phyloP scores from a whole-genome alignment of 805 yeast genomes.

The Barnettozyma californica region DNA sequence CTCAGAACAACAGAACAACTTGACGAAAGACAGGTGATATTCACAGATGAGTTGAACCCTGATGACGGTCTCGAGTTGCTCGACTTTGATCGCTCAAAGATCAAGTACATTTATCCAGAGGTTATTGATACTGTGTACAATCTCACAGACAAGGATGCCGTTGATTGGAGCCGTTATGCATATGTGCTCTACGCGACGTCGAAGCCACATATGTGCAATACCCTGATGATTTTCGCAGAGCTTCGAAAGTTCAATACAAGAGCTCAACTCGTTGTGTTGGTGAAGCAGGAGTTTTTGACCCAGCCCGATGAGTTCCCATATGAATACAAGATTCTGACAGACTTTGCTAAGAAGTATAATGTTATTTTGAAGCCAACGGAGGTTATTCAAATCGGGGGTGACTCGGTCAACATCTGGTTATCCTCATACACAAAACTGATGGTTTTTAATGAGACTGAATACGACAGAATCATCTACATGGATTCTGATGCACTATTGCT shows the following conservation, averaged over 20 bases:
- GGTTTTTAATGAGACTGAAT: conserved; percentile 44
- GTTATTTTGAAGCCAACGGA: conserved; percentile 16
- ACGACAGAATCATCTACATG: conserved; percentile 48
- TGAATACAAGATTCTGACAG: conserved; percentile 10
- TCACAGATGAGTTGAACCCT: background rate
- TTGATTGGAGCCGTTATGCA: conserved; percentile 43
- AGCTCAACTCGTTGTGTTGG: conserved; percentile 44
- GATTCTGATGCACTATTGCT: conserved; percentile 51
- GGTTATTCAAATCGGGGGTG: conserved; percentile 15
- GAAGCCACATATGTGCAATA: conserved; percentile 44
- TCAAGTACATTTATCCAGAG: conserved; percentile 23
- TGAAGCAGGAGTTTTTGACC: conserved; percentile 26
- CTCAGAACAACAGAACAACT: background rate
- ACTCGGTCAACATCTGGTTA: conserved; percentile 33
- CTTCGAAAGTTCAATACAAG: conserved; percentile 34
- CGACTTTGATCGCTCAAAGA: conserved; percentile 20
- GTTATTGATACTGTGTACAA: conserved; percentile 19
- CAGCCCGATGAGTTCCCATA: conserved; percentile 13
- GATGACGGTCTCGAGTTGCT: conserved; percentile 7
- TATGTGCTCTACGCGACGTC: conserved; percentile 61
- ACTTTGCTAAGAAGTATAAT: conserved; percentile 9
- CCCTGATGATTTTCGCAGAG: conserved; percentile 41
- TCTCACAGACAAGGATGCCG: conserved; percentile 14
- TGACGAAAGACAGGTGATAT: background rate
- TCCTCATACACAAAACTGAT: conserved; percentile 51